Percentiles rank a stretch among this genome's conserved stretches.
phyloP scores from a whole-genome alignment of 169 alveolate species.

The Toxoplasma gondii region DNA sequence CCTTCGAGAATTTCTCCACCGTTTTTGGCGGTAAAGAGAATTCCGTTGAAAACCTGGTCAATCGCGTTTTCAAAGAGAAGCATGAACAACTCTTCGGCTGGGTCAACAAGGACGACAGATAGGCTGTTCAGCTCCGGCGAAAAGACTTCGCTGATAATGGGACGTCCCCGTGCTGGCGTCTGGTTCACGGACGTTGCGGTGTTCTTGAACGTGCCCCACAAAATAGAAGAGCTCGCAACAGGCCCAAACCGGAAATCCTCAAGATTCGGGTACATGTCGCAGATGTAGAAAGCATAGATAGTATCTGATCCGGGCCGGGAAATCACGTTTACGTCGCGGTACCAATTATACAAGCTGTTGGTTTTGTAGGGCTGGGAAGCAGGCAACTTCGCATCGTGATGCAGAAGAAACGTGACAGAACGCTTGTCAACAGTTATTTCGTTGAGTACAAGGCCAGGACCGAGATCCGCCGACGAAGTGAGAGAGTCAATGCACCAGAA shows the following conservation, averaged over 20 bases:
- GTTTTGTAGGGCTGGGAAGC: not conserved
- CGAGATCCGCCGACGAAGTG: not conserved
- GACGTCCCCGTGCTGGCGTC: not conserved
- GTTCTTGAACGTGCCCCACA: not conserved
- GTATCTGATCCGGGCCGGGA: not conserved
- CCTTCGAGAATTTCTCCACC: not conserved
- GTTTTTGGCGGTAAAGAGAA: not conserved
- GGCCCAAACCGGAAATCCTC: constrained; percentile 34
- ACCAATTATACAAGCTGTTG: not conserved
- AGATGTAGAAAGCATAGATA: not conserved
- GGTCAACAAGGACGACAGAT: not conserved
- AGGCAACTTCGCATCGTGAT: not conserved
- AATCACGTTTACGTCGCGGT: not conserved
- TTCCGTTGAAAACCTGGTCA: not conserved
- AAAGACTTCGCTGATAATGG: constrained; percentile 6
- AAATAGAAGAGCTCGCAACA: not conserved
- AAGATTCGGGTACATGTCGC: not conserved
- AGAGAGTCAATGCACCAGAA: not conserved
- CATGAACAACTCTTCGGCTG: not conserved
- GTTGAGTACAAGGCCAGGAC: not conserved
- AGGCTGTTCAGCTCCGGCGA: not conserved
- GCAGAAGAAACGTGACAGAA: not conserved
- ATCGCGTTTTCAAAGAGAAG: constrained; percentile 11
- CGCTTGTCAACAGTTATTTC: not conserved
- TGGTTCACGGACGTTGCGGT: constrained; percentile 1